Base-by-base conservation (phyloP, 768 basidiomycete genomes). In the Tephrocybe sp. region DNA sequence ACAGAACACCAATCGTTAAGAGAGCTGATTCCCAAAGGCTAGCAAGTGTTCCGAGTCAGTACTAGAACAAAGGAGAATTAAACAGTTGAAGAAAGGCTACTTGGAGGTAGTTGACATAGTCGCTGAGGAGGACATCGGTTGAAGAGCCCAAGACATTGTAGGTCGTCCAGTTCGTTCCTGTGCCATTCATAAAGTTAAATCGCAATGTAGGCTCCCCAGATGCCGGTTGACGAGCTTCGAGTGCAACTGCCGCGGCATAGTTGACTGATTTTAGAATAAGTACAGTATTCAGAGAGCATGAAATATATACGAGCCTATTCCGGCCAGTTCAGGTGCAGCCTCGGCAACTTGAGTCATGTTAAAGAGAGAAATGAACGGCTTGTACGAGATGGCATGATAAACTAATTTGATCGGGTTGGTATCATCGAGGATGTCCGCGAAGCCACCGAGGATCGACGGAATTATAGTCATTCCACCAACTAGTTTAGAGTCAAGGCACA, bases 321-420 rank as follows among this genome's bases (percentile, higher is more conserved):
- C 77, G 28, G 81, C 77, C 3, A 87, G 73, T 53, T 79, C 59
- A 0, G 80, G 77, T 47, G 78, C 73, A 37, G 70, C 66, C 15
- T 73, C 61, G 9, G 77, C 76, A 21, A 77, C 74, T 2, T 79
- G 75, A 0, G 85, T 87, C 80, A 91, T 83, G 65, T 87, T 86
- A 72, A 91, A 90, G 37, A 91, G 64, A 8, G 84, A 84, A 26
- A 89, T 51, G 70, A 90, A 86, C 0, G 88, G 88, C 64, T 90
- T 89, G 72, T 90, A 91, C 0, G 87, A 76, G 43, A 84, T 73
- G 9, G 80, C 81, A 26, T 79, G 71, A 55, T 85, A 79, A 21
- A 73, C 64, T 34, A 92, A 60, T 61, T 84, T 83, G 48, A 83
- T 57, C 0, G 83, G 77, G 51, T 81, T 72, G 2, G 72, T 68